Conservation (phyloP, 257 asterid genomes). For the Gynochthodes officinalis region DNA sequence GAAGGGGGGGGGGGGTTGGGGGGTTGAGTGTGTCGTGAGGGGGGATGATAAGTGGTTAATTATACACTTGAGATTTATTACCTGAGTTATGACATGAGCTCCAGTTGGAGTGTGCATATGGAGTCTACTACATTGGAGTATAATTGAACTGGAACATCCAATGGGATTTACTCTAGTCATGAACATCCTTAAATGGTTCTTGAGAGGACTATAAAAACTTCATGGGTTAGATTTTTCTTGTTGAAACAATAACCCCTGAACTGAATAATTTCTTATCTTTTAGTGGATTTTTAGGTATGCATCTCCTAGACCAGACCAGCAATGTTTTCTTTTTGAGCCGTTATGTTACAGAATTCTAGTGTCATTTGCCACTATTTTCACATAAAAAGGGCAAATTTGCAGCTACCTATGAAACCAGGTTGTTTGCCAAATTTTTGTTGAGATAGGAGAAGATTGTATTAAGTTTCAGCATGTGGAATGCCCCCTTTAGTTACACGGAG, state of each 20-base stretch:
- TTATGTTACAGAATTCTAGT: background rate
- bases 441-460: background rate
- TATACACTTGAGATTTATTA: background rate
- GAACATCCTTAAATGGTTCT: background rate
- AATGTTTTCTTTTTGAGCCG: background rate
- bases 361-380: background rate
- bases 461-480: background rate
- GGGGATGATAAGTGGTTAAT: background rate
- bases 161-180: background rate
- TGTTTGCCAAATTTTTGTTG: background rate
- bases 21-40: too few relatives aligned
- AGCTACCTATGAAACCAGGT: background rate
- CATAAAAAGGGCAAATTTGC: too few relatives aligned
- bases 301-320: slow-evolving; percentile 7
- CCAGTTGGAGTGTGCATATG: background rate
- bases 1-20: too few relatives aligned
- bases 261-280: background rate
- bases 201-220: background rate
- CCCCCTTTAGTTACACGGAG: background rate
- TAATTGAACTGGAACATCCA: background rate
- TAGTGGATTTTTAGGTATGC: background rate
- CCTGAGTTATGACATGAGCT: background rate
- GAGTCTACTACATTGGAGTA: background rate
- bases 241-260: background rate
- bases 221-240: background rate